Conservation (phyloP, 2,329 filamentous ascomycete species). For the Pestalotiopsis sp. region DNA sequence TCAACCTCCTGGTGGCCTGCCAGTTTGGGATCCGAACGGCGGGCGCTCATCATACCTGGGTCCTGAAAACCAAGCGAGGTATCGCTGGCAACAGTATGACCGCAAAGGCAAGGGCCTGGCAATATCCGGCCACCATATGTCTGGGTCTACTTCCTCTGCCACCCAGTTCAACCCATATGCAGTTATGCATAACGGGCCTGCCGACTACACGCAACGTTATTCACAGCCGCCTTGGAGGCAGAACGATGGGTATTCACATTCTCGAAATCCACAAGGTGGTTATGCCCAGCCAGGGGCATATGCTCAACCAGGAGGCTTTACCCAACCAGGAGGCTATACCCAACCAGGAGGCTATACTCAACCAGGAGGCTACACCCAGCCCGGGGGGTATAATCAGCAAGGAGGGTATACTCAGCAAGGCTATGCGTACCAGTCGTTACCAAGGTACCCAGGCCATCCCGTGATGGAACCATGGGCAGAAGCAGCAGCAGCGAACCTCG, state of each 20-base stretch:
- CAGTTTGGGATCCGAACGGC: constrained; percentile 57
- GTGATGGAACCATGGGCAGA: constrained; percentile 7
- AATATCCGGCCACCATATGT: neutral
- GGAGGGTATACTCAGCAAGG: neutral
- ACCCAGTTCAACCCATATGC: neutral
- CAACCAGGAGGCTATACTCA: too few relatives aligned
- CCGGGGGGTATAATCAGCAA: neutral
- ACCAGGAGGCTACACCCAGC: too few relatives aligned
- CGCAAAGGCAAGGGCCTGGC: constrained; percentile 6
- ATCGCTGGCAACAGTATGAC: constrained; percentile 25
- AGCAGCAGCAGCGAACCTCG: constrained; percentile 3
- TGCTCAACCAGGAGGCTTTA: too few relatives aligned
- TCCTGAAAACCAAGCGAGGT: constrained; percentile 38
- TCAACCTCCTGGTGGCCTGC: constrained; percentile 61
- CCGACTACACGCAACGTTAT: neutral
- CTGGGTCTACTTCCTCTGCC: neutral
- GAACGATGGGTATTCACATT: neutral
- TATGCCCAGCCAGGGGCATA: too few relatives aligned
- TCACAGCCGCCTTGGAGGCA: neutral
- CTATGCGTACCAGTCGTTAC: neutral
- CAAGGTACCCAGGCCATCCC: neutral
- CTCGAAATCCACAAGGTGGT: neutral
- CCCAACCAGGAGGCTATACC: too few relatives aligned
- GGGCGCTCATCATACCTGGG: constrained; percentile 33
- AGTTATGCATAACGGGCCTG: neutral